Base-by-base conservation (phyloP, 352 stramenopile genomes). In the Plasmopara muralis region DNA sequence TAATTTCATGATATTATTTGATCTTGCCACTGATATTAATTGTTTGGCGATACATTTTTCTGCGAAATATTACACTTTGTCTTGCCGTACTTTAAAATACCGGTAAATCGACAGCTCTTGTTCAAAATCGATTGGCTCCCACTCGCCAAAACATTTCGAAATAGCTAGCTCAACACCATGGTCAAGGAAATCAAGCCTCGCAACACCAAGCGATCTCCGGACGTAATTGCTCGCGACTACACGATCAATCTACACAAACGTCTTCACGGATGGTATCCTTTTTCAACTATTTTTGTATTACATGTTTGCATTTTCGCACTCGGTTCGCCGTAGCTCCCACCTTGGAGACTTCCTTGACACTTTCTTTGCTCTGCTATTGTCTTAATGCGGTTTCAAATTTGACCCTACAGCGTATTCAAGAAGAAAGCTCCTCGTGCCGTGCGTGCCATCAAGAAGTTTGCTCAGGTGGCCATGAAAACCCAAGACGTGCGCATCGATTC, bases 201-300 rank as follows among this genome's bases (percentile, higher is more conserved):
- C 66, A 88, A 73, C 72, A 88, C 78, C 60, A 92, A 92, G 79
- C 78, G 80, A 63, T 78, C 74, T 57, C 78, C 89, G 53, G 95
- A 98, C 77, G 88, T 98, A 49, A 83, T 98, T 50, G 96, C 89
- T 55, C 91, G 95, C 69, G 96, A 99, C 79, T 98, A 98, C 87
- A 99, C 96, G 49, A 98, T 99, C 81, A 97, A 99, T 77, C 87
- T 99, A 55, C 93, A 98, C 81, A 99, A 99, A 88, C 74, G 90
- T 68, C 84, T 97, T 55, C 92, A 98, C 73, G 73, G 77, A 83
- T 77, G 72, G 79, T 91, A 91, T 87, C 74, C 74, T 87, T 88
- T 87, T 81, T 74, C 70, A 65, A 69, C 64, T 61, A 70, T 59
- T 39, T 25, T 33, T 65, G 34, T 38, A 46, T 66, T 20, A 25